Percentiles rank a stretch among this genome's conserved stretches.
phyloP scores from a whole-genome alignment of 495 filamentous ascomycete genomes.

The Aspergillus avenaceus region DNA sequence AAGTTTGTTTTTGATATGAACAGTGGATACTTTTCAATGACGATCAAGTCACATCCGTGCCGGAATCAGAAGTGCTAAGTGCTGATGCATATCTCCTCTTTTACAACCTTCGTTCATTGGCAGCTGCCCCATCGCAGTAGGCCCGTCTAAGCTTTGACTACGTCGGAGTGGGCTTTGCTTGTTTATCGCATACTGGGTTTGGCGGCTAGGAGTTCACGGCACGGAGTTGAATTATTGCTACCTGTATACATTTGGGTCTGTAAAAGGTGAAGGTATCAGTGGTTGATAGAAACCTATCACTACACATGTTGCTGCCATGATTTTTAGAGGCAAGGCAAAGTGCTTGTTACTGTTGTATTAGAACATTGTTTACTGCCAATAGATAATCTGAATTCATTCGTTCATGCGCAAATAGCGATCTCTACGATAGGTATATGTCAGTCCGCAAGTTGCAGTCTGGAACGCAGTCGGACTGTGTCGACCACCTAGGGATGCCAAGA shows the following conservation, averaged over 20 bases:
- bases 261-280: not conserved
- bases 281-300: not conserved
- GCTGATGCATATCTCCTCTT: constrained; percentile 85
- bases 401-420: too few relatives aligned
- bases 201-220: constrained; percentile 1
- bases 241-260: not conserved
- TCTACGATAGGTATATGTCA: too few relatives aligned
- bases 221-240: not conserved
- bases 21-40: constrained; percentile 94
- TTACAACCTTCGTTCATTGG: constrained; percentile 67
- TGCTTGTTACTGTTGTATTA: too few relatives aligned
- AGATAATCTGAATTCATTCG: too few relatives aligned
- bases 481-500: too few relatives aligned
- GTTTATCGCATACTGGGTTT: constrained; percentile 2
- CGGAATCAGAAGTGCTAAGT: constrained; percentile 72
- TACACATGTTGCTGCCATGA: not conserved
- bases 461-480: too few relatives aligned
- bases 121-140: constrained; percentile 8
- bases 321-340: too few relatives aligned
- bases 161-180: not conserved
- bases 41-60: constrained; percentile 76
- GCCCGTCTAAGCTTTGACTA: not conserved
- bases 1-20: constrained; percentile 11
- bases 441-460: too few relatives aligned
- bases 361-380: too few relatives aligned